Evolutionary conservation across 2,329 filamentous ascomycete species (phyloP).

Genomic region (Botrytis galanthina): DNA sequence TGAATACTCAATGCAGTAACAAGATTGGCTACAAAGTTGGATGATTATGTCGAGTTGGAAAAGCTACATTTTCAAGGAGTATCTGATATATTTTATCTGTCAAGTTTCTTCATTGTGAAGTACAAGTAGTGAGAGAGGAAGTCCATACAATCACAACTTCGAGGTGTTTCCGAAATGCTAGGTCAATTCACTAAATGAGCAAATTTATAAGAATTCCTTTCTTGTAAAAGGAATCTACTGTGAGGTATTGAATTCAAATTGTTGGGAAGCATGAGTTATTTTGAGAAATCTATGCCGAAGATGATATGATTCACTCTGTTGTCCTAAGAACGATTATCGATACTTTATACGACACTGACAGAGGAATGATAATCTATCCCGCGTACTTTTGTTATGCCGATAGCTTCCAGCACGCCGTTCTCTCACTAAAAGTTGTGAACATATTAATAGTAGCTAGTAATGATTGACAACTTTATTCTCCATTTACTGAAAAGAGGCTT

Average conservation of each 20-base stretch:
- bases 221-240: not conserved
- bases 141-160: not conserved
- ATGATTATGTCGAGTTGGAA: not conserved
- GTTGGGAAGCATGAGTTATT: not conserved
- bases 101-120: not conserved
- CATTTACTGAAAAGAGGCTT: not conserved
- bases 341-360: not conserved
- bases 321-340: not conserved
- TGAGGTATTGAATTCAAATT: not conserved
- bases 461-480: not conserved
- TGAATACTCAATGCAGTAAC: not conserved
- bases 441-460: not conserved
- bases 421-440: not conserved
- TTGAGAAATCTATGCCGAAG: not conserved
- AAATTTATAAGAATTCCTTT: not conserved
- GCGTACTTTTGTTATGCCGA: not conserved
- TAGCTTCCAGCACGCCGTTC: not conserved
- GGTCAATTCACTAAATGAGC: not conserved
- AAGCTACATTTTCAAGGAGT: not conserved
- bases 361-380: not conserved
- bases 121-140: not conserved
- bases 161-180: too few relatives aligned
- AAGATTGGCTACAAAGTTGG: not conserved
- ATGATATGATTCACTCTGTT: not conserved
- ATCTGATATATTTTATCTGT: accelerated